phyloP scores from a whole-genome alignment of 148 eudicot species.

The Vaccinium vitisidaea region DNA sequence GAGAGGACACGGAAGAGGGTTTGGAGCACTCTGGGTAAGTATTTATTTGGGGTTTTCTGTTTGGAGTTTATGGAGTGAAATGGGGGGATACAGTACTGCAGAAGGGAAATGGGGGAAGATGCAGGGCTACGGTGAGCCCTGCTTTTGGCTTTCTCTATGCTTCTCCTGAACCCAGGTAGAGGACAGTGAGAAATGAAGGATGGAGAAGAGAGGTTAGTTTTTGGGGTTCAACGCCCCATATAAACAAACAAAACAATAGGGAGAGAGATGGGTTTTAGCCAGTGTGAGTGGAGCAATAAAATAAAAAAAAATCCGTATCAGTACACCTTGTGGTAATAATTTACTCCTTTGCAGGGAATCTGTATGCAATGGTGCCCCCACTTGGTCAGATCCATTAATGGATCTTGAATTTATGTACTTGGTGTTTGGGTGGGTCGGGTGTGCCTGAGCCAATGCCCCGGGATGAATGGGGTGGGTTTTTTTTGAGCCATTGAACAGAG shows the following conservation, averaged over 20 bases:
- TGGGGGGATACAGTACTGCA: not conserved
- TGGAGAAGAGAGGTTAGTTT: not conserved
- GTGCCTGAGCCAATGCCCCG: not conserved
- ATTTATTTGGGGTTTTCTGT: slow-evolving; percentile 8
- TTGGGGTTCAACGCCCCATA: not conserved
- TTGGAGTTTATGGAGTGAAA: not conserved
- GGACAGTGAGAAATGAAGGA: not conserved
- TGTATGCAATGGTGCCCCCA: not conserved
- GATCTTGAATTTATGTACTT: not conserved
- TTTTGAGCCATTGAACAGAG: not conserved
- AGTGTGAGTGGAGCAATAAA: not conserved
- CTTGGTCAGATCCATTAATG: not conserved
- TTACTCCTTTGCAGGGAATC: not conserved
- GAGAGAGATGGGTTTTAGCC: not conserved
- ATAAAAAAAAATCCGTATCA: not conserved
- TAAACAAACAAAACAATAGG: not conserved
- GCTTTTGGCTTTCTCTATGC: not conserved
- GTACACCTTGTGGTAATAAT: not conserved
- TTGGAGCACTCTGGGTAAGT: not conserved
- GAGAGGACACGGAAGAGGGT: not conserved
- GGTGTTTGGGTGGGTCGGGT: not conserved
- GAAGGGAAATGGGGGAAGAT: not conserved
- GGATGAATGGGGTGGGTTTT: not conserved
- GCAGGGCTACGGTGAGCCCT: not conserved
- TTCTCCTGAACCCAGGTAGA: not conserved